Evolutionary conservation across 192 early-diverging fungal species (phyloP).

Genomic region (Coemansia sp.): DNA sequence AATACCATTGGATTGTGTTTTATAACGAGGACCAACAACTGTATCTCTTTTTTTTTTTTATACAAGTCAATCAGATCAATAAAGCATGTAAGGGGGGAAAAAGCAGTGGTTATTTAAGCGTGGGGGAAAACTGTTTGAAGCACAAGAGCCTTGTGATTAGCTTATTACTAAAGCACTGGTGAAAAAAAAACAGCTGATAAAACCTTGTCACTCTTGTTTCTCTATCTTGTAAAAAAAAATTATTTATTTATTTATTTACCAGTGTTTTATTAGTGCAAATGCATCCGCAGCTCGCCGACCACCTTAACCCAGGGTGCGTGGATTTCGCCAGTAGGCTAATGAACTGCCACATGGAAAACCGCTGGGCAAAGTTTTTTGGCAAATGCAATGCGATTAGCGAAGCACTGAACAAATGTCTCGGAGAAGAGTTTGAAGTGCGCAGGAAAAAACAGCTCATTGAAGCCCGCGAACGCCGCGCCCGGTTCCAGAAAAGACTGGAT

Average conservation of each 20-base stretch:
- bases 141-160: no score
- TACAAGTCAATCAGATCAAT: background rate
- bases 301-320: constrained; percentile 46
- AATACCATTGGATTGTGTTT: background rate
- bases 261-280: no score
- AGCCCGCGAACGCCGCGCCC: constrained; percentile 29
- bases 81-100: no score
- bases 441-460: constrained; percentile 45
- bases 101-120: no score
- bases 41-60: background rate
- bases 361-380: constrained; percentile 47
- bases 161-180: no score
- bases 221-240: background rate
- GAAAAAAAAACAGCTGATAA: no score
- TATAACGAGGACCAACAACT: background rate
- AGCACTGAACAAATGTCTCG: constrained; percentile 46
- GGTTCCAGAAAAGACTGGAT: constrained; percentile 19
- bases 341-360: constrained; percentile 42
- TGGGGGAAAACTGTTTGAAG: no score
- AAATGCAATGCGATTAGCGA: constrained; percentile 53
- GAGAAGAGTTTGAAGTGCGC: constrained; percentile 39
- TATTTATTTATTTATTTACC: no score
- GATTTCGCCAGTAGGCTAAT: constrained; percentile 37
- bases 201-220: no score
- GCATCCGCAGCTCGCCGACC: constrained; percentile 49